Base-by-base conservation (phyloP, 169 alveolate species). In the Plasmodium vivax region DNA sequence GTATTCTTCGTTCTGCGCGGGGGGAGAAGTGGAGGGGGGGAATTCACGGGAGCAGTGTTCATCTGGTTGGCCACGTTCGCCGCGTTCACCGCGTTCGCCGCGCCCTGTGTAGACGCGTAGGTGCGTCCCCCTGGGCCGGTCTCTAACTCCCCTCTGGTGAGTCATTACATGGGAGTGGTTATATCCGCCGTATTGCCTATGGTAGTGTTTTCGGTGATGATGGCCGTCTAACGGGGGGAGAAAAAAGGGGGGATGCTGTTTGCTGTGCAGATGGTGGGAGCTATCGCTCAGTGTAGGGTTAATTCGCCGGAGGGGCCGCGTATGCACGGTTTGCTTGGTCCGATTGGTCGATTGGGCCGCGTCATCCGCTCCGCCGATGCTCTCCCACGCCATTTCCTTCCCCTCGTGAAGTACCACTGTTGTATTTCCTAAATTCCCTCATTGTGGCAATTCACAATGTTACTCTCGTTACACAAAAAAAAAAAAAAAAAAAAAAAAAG, bases 351-450 rank as follows among this genome's bases (percentile, higher is more conserved):
- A 23, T n/a, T 2, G 10, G 6, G 10, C 12, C n/a, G 56, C n/a
- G 10, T 45, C n/a, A 12, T 45, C n/a, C 56, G 16, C 58, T 47
- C 58, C 58, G 12, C n/a, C 58, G 27, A n/a, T 75, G 27, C 83
- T 75, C 32, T 75, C 41, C 56, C 71, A 30, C 16, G n/a, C 6
- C 34, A 47, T 47, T 47, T 47, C 79, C 80, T 73, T 75, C 23
- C 23, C 43, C 56, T 56, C 71, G 14, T 16, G 9, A 79, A 32
- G 9, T 19, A 80, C 94, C 75, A 30, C 43, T 19, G 51, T 84
- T 68, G 47, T 90, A 74, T 85, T 62, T 73, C 45, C 47, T 74
- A n/a, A 85, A 77, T 32, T 85, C 93, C 79, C 93, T 85, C 93
- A 85, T 85, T 19, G 38, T 85, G 14, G 75, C 51, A 19, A 68